These are phyloP conservation scores for Candida coquimbonensis DNA, from an alignment of 805 yeast species.

Conservation along the genomic window DNA sequence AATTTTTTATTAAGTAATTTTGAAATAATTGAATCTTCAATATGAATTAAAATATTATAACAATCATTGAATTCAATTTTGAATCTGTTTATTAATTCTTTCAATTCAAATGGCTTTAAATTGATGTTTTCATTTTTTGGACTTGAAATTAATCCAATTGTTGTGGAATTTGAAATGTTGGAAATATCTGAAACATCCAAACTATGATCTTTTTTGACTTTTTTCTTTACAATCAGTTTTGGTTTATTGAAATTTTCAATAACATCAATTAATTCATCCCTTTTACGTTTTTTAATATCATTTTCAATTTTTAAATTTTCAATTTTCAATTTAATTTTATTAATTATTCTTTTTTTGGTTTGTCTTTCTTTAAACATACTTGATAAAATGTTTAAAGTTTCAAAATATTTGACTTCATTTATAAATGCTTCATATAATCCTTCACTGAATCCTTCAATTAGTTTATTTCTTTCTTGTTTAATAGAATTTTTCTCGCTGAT, in stretches of 20 bases:
- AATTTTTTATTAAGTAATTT: constrained; percentile 30
- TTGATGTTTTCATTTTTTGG: constrained; percentile 13
- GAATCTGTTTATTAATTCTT: constrained; percentile 14
- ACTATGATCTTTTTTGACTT: constrained; percentile 1
- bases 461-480: constrained; percentile 17
- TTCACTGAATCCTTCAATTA: constrained; percentile 34
- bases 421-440: constrained; percentile 57
- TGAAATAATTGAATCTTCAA: constrained; percentile 24
- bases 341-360: constrained; percentile 27
- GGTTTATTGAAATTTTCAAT: constrained; percentile 31
- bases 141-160: constrained; percentile 2
- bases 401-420: constrained; percentile 44
- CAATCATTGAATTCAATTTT: neutral
- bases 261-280: constrained; percentile 32
- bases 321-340: constrained; percentile 27
- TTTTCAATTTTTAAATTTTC: constrained; percentile 15
- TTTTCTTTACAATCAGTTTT: constrained; percentile 17
- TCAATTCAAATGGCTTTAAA: constrained; percentile 18
- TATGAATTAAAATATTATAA: constrained; percentile 11
- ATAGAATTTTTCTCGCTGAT: constrained; percentile 10
- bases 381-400: constrained; percentile 39
- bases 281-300: constrained; percentile 30
- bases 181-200: constrained; percentile 1
- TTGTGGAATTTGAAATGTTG: constrained; percentile 4
- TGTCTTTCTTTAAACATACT: constrained; percentile 27